phyloP scores from a whole-genome alignment of 2,329 filamentous ascomycete genomes.

The Diaporthe sp. region DNA sequence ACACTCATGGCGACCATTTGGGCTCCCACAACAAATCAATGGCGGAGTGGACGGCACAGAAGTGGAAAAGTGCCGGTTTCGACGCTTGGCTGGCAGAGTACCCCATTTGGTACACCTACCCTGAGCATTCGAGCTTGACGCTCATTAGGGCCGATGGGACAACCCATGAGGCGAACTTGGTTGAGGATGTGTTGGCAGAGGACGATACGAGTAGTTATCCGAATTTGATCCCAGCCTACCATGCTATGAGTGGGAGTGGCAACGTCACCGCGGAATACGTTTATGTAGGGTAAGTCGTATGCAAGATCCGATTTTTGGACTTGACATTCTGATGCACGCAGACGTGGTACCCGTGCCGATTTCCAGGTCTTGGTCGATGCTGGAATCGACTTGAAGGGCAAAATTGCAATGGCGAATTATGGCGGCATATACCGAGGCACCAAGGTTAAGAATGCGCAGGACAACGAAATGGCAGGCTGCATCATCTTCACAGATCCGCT shows the following conservation, averaged over 20 bases:
- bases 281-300: constrained; percentile 5
- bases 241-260: constrained; percentile 17
- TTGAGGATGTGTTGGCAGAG: constrained; percentile 21
- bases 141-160: constrained; percentile 17
- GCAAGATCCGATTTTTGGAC: too few species aligned
- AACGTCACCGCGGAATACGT: constrained; percentile 20
- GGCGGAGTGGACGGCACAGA: constrained; percentile 24
- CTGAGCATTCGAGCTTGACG: constrained; percentile 18
- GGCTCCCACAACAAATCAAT: constrained; percentile 21
- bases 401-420: constrained; percentile 15
- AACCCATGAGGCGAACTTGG: constrained; percentile 3
- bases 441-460: constrained; percentile 21
- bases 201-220: constrained; percentile 20
- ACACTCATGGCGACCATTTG: constrained; percentile 23
- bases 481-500: constrained; percentile 20
- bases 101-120: constrained; percentile 15
- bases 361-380: constrained; percentile 19
- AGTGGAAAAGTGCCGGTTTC: constrained; percentile 14
- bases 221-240: constrained; percentile 19
- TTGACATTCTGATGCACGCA: neutral
- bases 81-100: constrained; percentile 7
- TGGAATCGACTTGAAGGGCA: constrained; percentile 7
- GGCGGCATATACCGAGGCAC: constrained; percentile 18
- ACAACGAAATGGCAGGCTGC: constrained; percentile 21
- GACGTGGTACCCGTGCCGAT: constrained; percentile 18